Base-by-base conservation (phyloP, 2,329 filamentous ascomycete genomes). In the Colletotrichum musae region DNA sequence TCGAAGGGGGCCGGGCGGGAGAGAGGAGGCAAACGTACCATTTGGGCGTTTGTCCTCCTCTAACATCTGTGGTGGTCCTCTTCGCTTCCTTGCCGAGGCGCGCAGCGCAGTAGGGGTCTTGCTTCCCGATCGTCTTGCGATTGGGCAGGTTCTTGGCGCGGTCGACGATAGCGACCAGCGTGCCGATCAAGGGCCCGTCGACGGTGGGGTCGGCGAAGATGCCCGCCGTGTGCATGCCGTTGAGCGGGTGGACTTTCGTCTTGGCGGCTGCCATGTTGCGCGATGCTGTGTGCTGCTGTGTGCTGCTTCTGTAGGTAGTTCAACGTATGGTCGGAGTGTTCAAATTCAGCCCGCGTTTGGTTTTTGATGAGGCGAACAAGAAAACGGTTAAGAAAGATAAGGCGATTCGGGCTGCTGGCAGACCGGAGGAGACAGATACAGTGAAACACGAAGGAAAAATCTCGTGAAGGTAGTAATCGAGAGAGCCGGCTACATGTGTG, bases 81-180 rank as follows among this genome's bases (percentile, higher is more conserved):
- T 97, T 97, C 56, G 96, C 96, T 82, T 98, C 95, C 81, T 99
- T 99, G 41, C 95, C 96, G 53, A 99, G 84, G 62, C 96, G 88
- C 39, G 94, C 95, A 45, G 96, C 96, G 81, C 95, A 98, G 81
- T 98, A 99, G 0, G 96, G 95, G 79, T 98, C 95, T 83, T 99
- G 96, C 83, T 99, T 99, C 64, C 96, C 96, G 86, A 99, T 98
- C 6, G 94, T 96, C 85, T 97, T 97, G 74, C 94, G 86, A 82
- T 99, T 99, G 58, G 96, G 96, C 74, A 99, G 84, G 80, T 99
- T 99, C 88, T 97, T 98, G 60, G 95, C 96, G 74, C 95, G 89
- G 83, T 99, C 96, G 76, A 98, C 90, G 75, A 99, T 92, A 66
- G 94, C 88, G 54, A 99, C 94, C 74, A 99, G 86, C 2, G 95